Base-by-base conservation (phyloP, 164 flowering plant genomes). In the Vitis labrusca region DNA sequence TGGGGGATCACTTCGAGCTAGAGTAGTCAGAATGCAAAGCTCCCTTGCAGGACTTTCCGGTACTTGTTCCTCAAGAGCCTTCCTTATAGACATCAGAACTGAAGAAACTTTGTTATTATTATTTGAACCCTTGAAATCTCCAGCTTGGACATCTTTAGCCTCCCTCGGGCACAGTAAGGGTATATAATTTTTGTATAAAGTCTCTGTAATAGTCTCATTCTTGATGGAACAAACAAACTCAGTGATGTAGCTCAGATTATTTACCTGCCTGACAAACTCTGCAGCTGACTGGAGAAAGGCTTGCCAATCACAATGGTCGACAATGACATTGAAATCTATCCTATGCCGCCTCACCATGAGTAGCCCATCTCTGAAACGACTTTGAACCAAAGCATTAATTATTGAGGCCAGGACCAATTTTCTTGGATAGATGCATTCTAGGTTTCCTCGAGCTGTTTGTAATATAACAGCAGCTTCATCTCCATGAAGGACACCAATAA, bases 1-100 rank as follows among this genome's bases (percentile, higher is more conserved):
- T 17, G 99, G 98, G 65, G 98, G 99, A 63, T 86, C 88, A 80
- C 89, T 89, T 56, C 91, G 92, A 76, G 99, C 98, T 59, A 91
- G 81, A 54, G 98, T 91, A 23, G 99, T 96, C 79, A 96, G 82
- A 72, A 96, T 93, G 84, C 99, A 93, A 70, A 93, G 89, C 81
- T 96, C 99, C 71, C 97, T 88, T 16, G 89, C 86, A 69, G 95
- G 91, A 79, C 89, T 87, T 76, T 88, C 97, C 10, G 76, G 71
- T 32, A 88, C 50, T 5, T 89, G 77, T 63, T 87, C 97, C 79
- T 89, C 97, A 67, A 96, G 92, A 72, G 95, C 97, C 71, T 78
- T 83, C 69, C 91, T 77, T 65, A 96, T 75, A 10, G 91, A 92
- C 61, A 74, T 70, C 13, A 93, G 84, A 59, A 96, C 86, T 49